These are phyloP conservation scores for Phlebiopsis gigantea DNA, from an alignment of 768 basidiomycete species.

Conservation along the genomic window DNA sequence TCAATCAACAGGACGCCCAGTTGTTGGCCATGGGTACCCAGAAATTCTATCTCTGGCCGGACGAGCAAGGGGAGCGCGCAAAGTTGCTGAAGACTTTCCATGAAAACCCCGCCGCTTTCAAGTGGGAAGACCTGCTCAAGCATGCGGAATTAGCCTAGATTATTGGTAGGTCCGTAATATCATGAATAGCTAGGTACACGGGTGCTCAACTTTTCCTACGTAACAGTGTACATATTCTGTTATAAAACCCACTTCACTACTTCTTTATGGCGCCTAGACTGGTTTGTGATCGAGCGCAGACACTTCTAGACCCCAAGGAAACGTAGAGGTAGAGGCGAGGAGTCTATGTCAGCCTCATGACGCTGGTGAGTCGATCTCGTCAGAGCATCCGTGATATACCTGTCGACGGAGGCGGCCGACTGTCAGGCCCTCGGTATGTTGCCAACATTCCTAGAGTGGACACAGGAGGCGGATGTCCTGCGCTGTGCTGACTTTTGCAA, in stretches of 20 bases:
- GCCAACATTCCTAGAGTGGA: no score
- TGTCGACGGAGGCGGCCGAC: no score
- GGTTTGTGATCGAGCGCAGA: not conserved
- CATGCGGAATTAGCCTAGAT: constrained; percentile 25
- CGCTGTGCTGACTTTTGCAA: no score
- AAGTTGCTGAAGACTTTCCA: constrained; percentile 67
- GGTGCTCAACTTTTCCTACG: no score
- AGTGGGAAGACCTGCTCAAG: constrained; percentile 75
- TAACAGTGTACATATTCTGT: not conserved
- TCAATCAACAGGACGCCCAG: constrained; percentile 82
- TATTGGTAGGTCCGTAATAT: not conserved
- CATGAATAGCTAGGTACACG: no score
- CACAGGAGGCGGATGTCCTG: no score
- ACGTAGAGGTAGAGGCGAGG: not conserved
- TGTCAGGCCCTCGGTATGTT: no score
- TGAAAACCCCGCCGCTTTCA: constrained; percentile 71
- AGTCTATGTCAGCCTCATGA: not conserved
- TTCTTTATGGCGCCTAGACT: not conserved
- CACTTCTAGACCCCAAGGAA: not conserved
- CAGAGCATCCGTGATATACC: no score
- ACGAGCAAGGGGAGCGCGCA: constrained; percentile 34
- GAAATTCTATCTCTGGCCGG: constrained; percentile 74
- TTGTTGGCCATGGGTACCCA: constrained; percentile 75
- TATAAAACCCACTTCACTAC: not conserved
- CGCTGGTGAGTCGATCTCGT: not conserved